Evolutionary conservation across 1,284 basidiomycete species (phyloP), one percentile per base, ranked within the genome.

Genomic region (Malassezia caprae): DNA sequence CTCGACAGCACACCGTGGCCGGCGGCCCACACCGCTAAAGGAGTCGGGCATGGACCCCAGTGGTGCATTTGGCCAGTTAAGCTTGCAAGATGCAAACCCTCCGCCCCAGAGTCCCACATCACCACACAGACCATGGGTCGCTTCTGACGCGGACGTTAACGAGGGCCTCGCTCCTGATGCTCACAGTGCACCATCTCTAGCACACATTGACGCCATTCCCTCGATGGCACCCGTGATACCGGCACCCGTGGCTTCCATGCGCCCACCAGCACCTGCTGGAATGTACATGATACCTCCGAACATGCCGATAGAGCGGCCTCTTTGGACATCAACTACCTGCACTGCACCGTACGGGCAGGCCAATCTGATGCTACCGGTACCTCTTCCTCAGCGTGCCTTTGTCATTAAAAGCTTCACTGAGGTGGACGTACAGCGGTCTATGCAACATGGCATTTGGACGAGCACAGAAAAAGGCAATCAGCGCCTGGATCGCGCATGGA

Each of bases 341-440:
- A 26, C 50, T 5, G 17, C 23, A 27, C 24, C 46, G 27, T 31
- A 48, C 26, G 17, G n/a, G 21, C 37, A 23, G 48, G n/a, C 48
- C 27, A 15, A 7, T 31, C 6, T 40, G 48, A n/a, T 49, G 17
- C 27, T 37, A 12, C 6, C 35, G 4, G 32, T 48, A 15, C 48
- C 54, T 2, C 15, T 31, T 21, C 52, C 60, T 26, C 65, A 63
- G 19, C 64, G 70, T 41, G 69, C 61, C 56, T 72, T 73, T 52
- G 70, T 73, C 31, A 73, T 73, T 65, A 73, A 73, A 47, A 68
- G 65, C 26, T 73, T 71, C 45, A 73, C 68, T 23, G 70, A 73
- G 31, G 69, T 68, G 24, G 72, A 74, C 40, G 68, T 74, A 21
- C 63, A 70, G 53, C 65, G 64, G 24, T 71, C 67, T 28, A 60